These are phyloP conservation scores for Fusarium chlamydosporum DNA, from an alignment of 2,329 filamentous ascomycete species.

Conservation along the genomic window DNA sequence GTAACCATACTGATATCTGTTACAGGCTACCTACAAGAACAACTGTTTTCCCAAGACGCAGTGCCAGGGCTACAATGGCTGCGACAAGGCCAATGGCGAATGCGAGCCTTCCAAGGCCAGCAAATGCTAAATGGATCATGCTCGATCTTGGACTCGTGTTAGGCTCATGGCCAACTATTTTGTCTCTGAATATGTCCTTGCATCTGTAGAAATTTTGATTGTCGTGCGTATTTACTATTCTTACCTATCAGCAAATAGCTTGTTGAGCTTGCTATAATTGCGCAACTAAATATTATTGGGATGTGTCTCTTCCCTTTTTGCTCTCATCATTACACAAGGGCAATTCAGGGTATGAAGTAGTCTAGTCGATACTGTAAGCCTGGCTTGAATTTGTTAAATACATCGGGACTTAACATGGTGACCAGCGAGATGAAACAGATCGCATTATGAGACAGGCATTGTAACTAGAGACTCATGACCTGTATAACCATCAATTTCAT, in stretches of 20 bases:
- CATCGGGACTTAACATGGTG: too few species aligned
- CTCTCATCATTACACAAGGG: too few species aligned
- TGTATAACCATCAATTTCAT: too few species aligned
- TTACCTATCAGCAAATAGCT: not conserved
- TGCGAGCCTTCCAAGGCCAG: slow-evolving; percentile 51
- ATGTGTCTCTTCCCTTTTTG: too few species aligned
- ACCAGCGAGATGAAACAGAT: too few species aligned
- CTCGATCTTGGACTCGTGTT: not conserved
- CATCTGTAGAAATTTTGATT: not conserved
- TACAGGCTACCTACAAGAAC: slow-evolving; percentile 50
- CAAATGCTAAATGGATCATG: slow-evolving; percentile 45
- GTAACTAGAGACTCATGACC: too few species aligned
- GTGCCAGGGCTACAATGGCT: slow-evolving; percentile 52
- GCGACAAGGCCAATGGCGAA: slow-evolving; percentile 50
- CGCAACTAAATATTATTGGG: too few species aligned
- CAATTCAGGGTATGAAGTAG: not conserved
- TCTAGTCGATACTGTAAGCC: not conserved
- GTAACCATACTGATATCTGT: slow-evolving; percentile 9
- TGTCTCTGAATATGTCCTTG: not conserved
- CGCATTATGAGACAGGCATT: too few species aligned
- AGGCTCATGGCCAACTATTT: not conserved
- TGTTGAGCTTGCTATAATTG: not conserved
- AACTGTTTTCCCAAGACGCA: slow-evolving; percentile 51
- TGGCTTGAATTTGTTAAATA: too few species aligned
- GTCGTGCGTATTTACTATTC: not conserved